Conservation (phyloP, 2,329 filamentous ascomycete genomes). For the Calycina herbarum region DNA sequence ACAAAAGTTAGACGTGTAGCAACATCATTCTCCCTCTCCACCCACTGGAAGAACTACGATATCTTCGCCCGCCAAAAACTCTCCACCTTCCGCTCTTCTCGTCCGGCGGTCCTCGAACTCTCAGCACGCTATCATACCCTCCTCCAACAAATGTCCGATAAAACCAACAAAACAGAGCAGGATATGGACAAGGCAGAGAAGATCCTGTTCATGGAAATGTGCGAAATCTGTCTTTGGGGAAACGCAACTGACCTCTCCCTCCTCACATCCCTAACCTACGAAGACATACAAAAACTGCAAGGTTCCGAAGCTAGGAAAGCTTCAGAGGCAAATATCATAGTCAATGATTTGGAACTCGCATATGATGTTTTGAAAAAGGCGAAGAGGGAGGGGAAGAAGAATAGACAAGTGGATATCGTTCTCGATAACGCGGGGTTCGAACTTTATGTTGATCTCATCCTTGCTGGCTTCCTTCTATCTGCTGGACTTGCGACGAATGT, state of each 20-base stretch:
- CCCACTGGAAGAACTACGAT: conserved; percentile 87
- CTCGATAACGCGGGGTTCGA: conserved; percentile 98
- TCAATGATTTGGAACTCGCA: conserved; percentile 76
- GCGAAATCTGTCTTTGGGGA: conserved; percentile 94
- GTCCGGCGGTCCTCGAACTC: conserved; percentile 80
- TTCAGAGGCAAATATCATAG: conserved; percentile 86
- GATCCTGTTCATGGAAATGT: conserved; percentile 86
- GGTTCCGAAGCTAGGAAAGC: conserved; percentile 82
- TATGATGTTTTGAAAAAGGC: conserved; percentile 69
- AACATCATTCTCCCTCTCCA: conserved; percentile 73
- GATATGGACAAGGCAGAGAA: conserved; percentile 64
- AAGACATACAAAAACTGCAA: conserved; percentile 96
- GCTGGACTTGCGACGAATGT: conserved; percentile 82
- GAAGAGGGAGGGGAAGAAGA: conserved; percentile 60
- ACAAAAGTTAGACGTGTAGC: conserved; percentile 66
- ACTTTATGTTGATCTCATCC: conserved; percentile 89
- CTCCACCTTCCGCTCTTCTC: conserved; percentile 87
- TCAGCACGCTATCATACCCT: conserved; percentile 77
- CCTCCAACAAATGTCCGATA: conserved; percentile 62
- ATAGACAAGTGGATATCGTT: conserved; percentile 86
- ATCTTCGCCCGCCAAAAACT: conserved; percentile 89
- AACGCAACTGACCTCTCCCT: conserved; percentile 95
- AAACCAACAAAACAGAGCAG: conserved; percentile 35
- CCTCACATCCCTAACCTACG: conserved; percentile 84
- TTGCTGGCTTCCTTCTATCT: conserved; percentile 86